Base-by-base conservation (phyloP, 345 rosid genomes). In the Gossypium mustelinum region DNA sequence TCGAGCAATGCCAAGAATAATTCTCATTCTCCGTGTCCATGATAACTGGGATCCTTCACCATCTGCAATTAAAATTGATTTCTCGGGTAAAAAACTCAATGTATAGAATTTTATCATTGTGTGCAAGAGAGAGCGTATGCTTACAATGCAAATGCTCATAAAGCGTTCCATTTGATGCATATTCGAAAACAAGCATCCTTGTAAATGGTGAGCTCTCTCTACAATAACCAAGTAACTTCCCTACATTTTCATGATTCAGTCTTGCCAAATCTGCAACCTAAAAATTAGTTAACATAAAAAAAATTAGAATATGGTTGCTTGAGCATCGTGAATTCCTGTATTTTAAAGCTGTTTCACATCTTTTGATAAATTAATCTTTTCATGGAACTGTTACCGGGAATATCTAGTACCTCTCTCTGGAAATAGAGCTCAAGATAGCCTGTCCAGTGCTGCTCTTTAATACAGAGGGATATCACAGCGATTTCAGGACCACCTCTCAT, bases 261-360 rank as follows among this genome's bases (percentile, higher is more conserved):
- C 98, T 93, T 73, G 98, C 97, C 86, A 96, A 86, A 84, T 93
- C 97, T 51, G 98, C 98, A 74, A 92, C 99, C 99, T 96, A 87
- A 80, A 81, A 56, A 55, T 57, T 73, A 80, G 64, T 64, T 45
- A 29, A 62, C 64, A 7, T 22, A 20, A 48, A 77, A 70, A 70
- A n/a, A 55, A 78, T 50, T 62, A 77, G 65, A 61, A 74, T 2
- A 25, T 48, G 52, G 75, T 51, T 24, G n/a, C 58, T 63, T 59
- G 29, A 47, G 43, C 34, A 6, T 80, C 24, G 29, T 18, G 60
- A 41, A 34, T 59, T 25, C 62, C 61, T 11, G 43, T 60, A 74
- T 45, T 18, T 24, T 24, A 59, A 58, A 24, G 67, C 13, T 50
- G 67, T 62, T 71, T 22, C 43, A 71, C 10, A 54, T 70, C 60